Evolutionary conservation across 495 filamentous ascomycete genomes (phyloP), one percentile per base, ranked within the genome.

Genomic region (Evernia prunastri): DNA sequence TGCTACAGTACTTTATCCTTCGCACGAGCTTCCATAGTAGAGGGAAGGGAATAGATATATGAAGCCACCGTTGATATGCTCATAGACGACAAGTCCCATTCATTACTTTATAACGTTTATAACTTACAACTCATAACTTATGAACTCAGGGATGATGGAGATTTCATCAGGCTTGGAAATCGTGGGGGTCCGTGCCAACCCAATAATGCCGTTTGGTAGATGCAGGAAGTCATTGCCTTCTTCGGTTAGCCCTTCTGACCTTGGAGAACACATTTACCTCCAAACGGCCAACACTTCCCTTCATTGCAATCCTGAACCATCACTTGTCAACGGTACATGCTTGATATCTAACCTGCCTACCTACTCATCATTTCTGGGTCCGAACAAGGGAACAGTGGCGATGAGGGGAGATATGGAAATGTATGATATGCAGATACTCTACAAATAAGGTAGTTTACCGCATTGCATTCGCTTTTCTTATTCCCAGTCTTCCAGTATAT

Each of bases 241-340:
- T 59, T 47, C 10, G 62, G 62, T 59, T 64, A 64, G 62, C 56
- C 4, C 37, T 9, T 56, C 27, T 35, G 15, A n/a, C 2, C 37
- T 23, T 12, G 15, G 18, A 11, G 42, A 64, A 58, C 43, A 42
- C 27, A 47, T 58, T 64, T 64, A 47, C 27, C 62, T 64, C 33
- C 62, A 64, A 49, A 64, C 25, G 62, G 62, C 23, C 33, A 64
- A 64, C 40, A 59, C 62, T 58, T 42, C 27, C 56, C n/a, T 59
- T 36, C 20, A 43, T 53, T 35, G 35, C 27, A 43, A 25, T 12
- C 39, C 17, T 27, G 33, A 5, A n/a, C 27, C 27, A 4, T 56
- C 45, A 58, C 53, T 10, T 17, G 13, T 29, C 13, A n/a, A n/a
- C 40, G 35, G 9, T 42, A 42, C 20, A 37, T n/a, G 17, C 5